phyloP scores from a whole-genome alignment of 495 filamentous ascomycete species.

The Aspergillus avenaceus region DNA sequence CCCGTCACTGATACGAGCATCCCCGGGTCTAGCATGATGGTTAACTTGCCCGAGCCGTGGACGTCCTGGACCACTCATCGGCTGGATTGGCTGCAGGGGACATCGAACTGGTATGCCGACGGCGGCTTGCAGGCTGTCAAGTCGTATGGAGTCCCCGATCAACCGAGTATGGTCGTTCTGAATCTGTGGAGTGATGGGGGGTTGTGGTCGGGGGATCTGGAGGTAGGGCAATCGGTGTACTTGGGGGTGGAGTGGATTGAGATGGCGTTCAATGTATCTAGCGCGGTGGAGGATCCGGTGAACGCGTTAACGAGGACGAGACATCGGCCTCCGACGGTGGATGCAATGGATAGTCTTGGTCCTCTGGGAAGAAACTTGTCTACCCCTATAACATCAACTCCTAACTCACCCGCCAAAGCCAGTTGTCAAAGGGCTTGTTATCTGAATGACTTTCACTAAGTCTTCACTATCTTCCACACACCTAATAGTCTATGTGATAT shows the following conservation, averaged over 20 bases:
- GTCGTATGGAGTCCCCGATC: slow-evolving; percentile 57
- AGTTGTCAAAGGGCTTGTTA: neutral
- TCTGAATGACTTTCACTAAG: neutral
- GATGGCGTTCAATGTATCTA: slow-evolving; percentile 57
- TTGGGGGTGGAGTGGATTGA: slow-evolving; percentile 75
- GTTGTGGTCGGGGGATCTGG: slow-evolving; percentile 71
- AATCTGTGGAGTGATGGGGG: slow-evolving; percentile 79
- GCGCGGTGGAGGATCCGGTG: neutral
- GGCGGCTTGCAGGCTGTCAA: slow-evolving; percentile 52
- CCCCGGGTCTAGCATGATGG: slow-evolving; percentile 28
- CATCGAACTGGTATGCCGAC: slow-evolving; percentile 67
- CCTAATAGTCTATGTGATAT: neutral
- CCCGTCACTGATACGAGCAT: slow-evolving; percentile 28
- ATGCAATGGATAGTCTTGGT: too few relatives aligned
- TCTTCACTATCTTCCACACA: neutral
- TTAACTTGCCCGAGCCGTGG: slow-evolving; percentile 45
- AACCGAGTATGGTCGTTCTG: slow-evolving; percentile 57
- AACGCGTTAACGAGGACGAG: neutral
- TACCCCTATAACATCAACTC: too few relatives aligned
- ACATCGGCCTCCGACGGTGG: too few relatives aligned
- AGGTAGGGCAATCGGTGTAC: slow-evolving; percentile 50
- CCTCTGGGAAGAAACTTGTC: too few relatives aligned
- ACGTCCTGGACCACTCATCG: slow-evolving; percentile 67
- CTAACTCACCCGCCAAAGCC: too few relatives aligned
- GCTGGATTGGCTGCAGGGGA: slow-evolving; percentile 62